Evolutionary conservation across 108 stramenopile genomes (phyloP).

Genomic region (Discostella pseudostelligera): DNA sequence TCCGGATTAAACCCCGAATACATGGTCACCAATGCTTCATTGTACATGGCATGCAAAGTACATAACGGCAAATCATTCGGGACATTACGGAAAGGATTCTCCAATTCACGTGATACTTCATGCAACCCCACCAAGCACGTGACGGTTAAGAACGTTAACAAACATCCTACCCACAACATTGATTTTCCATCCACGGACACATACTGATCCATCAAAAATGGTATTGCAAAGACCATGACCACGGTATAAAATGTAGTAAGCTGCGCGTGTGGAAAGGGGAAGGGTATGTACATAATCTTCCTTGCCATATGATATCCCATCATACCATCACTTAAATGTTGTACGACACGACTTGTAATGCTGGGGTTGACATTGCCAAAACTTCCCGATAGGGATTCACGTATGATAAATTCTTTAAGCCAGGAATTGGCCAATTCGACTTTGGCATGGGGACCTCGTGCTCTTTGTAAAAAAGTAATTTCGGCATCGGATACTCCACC

Average conservation of each 20-base stretch:
- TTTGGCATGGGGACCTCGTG: constrained; percentile 70
- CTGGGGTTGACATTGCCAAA: constrained; percentile 63
- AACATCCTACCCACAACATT: constrained; percentile 35
- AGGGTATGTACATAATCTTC: constrained; percentile 77
- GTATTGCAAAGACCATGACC: constrained; percentile 47
- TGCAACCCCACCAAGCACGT: constrained; percentile 63
- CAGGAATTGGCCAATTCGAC: constrained; percentile 61
- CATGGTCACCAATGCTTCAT: constrained; percentile 40
- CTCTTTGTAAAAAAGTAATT: constrained; percentile 60
- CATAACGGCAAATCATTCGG: constrained; percentile 76
- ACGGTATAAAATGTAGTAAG: constrained; percentile 58
- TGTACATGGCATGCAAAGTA: constrained; percentile 63
- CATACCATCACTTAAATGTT: constrained; percentile 77
- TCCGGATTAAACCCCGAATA: constrained; percentile 53
- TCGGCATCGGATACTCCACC: constrained; percentile 76
- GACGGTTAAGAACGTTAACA: constrained; percentile 59
- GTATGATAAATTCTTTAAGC: constrained; percentile 68
- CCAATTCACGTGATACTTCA: constrained; percentile 75
- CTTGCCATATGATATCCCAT: constrained; percentile 70
- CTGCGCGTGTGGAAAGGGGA: constrained; percentile 80
- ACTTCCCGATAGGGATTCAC: constrained; percentile 66
- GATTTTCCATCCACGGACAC: constrained; percentile 1
- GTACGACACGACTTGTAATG: constrained; percentile 64
- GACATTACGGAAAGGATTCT: constrained; percentile 77
- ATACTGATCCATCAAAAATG: constrained; percentile 74